Evolutionary conservation across 2,329 filamentous ascomycete genomes (phyloP).

Genomic region (Apiospora phragmitis): DNA sequence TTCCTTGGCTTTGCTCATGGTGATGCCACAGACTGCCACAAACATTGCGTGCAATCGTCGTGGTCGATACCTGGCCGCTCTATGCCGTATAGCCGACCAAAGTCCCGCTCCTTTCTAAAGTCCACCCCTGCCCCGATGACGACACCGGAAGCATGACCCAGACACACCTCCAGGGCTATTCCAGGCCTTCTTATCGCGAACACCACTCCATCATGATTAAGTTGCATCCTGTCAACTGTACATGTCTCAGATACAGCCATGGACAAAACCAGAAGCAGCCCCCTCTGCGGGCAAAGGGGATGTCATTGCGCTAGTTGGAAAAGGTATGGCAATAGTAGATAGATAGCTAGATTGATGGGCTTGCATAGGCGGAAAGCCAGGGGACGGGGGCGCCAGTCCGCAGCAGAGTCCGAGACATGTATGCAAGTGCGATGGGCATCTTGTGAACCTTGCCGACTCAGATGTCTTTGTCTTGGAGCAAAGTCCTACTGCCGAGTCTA

Average conservation of each 20-base stretch:
- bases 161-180: not conserved
- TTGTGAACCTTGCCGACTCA: slow-evolving; percentile 2
- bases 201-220: not conserved
- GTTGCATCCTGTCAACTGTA: not conserved
- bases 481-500: not conserved
- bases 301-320: not conserved
- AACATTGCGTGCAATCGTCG: not conserved
- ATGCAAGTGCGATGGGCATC: not conserved
- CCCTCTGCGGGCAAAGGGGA: not conserved
- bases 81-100: not conserved
- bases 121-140: not conserved
- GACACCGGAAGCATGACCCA: not conserved
- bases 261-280: not conserved
- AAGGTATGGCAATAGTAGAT: not conserved
- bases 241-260: not conserved
- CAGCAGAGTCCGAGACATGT: slow-evolving; percentile 1
- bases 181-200: not conserved
- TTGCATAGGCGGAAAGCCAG: not conserved
- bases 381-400: not conserved
- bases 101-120: not conserved
- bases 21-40: not conserved
- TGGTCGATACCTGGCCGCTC: not conserved
- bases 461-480: not conserved
- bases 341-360: not conserved
- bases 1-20: not conserved